Percentiles rank a stretch among this genome's conserved stretches.
phyloP scores from a whole-genome alignment of 2,329 filamentous ascomycete species.

The Trichoderma brevicompactum region DNA sequence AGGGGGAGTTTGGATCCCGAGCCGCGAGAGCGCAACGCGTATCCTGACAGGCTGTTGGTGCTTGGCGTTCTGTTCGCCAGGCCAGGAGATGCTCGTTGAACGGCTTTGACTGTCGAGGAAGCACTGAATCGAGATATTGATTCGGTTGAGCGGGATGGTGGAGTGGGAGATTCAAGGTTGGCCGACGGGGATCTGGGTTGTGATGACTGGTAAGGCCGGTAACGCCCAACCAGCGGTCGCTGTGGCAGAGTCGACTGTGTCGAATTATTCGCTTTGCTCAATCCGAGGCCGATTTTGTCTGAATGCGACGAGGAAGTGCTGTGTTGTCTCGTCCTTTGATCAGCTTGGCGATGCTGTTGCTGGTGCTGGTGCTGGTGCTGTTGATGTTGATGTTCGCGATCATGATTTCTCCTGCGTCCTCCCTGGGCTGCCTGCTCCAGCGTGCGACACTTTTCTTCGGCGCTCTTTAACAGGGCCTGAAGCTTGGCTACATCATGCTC shows the following conservation, averaged over 20 bases:
- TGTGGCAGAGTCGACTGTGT: constrained; percentile 35
- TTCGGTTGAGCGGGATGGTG: constrained; percentile 10
- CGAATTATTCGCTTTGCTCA: constrained; percentile 36
- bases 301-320: constrained; percentile 31
- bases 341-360: constrained; percentile 32
- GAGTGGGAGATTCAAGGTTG: constrained; percentile 19
- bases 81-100: constrained; percentile 30
- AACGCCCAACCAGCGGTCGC: constrained; percentile 21
- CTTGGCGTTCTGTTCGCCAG: constrained; percentile 35
- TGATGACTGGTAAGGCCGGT: constrained; percentile 14
- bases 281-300: constrained; percentile 30
- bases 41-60: constrained; percentile 36
- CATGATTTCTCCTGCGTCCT: constrained; percentile 33
- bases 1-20: constrained; percentile 48
- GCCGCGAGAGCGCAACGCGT: constrained; percentile 42
- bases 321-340: constrained; percentile 19
- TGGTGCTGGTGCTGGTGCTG: not conserved
- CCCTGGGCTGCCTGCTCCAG: constrained; percentile 38
- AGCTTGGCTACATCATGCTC: constrained; percentile 42
- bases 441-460: constrained; percentile 40
- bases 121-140: constrained; percentile 26
- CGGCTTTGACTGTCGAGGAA: constrained; percentile 29
- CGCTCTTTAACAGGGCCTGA: constrained; percentile 43
- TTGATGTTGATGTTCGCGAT: constrained; percentile 29
- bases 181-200: constrained; percentile 15